Evolutionary conservation across 1,139 yeast species (phyloP).

Genomic region (Trichomonascaceae sp.): DNA sequence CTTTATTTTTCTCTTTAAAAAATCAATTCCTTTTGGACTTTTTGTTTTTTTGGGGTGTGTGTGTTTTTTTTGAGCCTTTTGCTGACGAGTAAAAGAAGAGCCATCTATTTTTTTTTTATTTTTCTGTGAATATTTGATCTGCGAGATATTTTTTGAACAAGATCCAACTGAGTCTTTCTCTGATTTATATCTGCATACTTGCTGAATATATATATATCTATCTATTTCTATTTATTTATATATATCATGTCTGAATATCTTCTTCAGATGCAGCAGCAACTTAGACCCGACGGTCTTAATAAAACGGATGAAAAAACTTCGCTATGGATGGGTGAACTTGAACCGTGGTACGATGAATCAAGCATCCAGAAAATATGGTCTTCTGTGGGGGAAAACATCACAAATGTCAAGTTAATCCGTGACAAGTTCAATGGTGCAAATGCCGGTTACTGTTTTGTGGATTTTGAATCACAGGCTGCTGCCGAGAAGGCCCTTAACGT

Average conservation of each 20-base stretch:
- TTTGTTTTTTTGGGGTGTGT: no score
- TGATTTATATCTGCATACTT: not conserved
- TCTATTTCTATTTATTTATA: not conserved
- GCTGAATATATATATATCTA: not conserved
- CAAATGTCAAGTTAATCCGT: slow-evolving; percentile 55
- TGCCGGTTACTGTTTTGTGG: slow-evolving; percentile 83
- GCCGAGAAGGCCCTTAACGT: slow-evolving; percentile 63
- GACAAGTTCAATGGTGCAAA: slow-evolving; percentile 44
- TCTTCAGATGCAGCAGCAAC: not conserved
- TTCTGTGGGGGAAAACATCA: slow-evolving; percentile 42
- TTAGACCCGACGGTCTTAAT: not conserved
- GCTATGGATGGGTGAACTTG: slow-evolving; percentile 94
- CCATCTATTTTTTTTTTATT: not conserved
- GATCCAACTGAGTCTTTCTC: not conserved
- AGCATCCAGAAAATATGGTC: slow-evolving; percentile 65
- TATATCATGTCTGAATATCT: not conserved
- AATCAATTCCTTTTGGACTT: not conserved
- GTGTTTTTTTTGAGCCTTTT: not conserved
- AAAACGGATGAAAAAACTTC: slow-evolving; percentile 22
- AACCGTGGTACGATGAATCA: slow-evolving; percentile 76
- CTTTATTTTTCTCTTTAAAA: no score
- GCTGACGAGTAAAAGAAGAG: not conserved
- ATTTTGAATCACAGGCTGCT: slow-evolving; percentile 58
- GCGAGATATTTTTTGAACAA: not conserved
- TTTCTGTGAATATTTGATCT: not conserved